Base-by-base conservation (phyloP, 495 filamentous ascomycete genomes). In the Xylaria bambusicola region DNA sequence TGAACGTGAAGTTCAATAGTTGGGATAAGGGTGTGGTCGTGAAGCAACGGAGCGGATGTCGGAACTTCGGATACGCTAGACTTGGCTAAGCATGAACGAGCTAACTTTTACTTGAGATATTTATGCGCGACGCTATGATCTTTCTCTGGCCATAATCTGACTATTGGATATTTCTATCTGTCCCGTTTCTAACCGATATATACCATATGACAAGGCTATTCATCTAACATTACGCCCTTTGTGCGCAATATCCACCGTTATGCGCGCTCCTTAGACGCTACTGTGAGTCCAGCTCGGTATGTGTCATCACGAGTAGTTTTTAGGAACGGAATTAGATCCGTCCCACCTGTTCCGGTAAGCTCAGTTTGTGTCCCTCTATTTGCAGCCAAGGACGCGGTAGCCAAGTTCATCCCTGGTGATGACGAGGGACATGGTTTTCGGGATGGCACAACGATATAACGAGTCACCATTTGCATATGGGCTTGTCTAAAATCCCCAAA, bases 301-400 rank as follows among this genome's bases (percentile, higher is more conserved):
- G 92, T 96, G 75, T 97, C 93, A 70, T 96, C 92, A n/a, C 93
- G 79, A 2, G 93, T 89, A 73, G 96, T 93, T 70, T 94, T 96
- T 52, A 98, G 69, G 69, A 98, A 98, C 0, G 93, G 90, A 48
- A 97, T 92, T 42, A 98, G 73, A 5, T 91, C 88, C 0, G 93
- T 97, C 1, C 93, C 93, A 31, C 93, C 93, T 0, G 93, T 97
- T 9, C 93, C 93, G 9, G 85, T 88, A 1, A 97, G 74, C 56
- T 88, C 87, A 26, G 56, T 47, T 36, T 15, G 12, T 1, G 47
- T 10, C 7, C 24, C 27, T 29, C 23, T 29, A 29, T 42, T 18
- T 0, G 71, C 68, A 63, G 41, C 46, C 38, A 54, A 9, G 23
- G 76, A 80, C 4, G 75, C 76, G 0, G 79, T 85, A 6, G 88